These are phyloP conservation scores for Trichosporon asahii DNA, from an alignment of 1,284 basidiomycete genomes.

Conservation along the genomic window DNA sequence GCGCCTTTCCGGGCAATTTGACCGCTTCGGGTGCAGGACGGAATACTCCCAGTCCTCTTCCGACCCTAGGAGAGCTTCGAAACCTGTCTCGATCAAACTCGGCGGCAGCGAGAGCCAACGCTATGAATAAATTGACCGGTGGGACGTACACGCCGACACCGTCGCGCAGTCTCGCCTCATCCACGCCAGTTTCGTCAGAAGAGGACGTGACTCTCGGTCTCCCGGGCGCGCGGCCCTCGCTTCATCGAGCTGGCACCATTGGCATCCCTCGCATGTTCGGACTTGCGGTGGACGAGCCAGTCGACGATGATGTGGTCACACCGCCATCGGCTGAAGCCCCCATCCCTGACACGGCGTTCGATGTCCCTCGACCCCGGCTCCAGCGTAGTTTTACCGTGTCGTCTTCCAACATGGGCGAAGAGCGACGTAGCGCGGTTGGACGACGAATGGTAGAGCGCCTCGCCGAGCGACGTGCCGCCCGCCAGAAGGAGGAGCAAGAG, in stretches of 20 bases:
- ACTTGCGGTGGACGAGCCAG: conserved; percentile 5
- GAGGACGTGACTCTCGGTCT: conserved; percentile 26
- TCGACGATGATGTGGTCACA: conserved; percentile 13
- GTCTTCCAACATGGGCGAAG: conserved; percentile 48
- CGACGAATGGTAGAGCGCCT: conserved; percentile 50
- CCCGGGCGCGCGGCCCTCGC: conserved; percentile 19
- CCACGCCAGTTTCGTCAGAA: conserved; percentile 20
- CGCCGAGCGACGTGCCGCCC: conserved; percentile 41
- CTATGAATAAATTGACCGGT: conserved; percentile 49
- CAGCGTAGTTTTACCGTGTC: conserved; percentile 50
- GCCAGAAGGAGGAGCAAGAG: conserved; percentile 42
- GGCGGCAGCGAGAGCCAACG: conserved; percentile 45
- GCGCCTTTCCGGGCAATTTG: conserved; percentile 20
- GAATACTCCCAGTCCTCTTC: conserved; percentile 47
- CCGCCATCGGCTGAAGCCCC: conserved; percentile 11
- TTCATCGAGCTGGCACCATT: conserved; percentile 41
- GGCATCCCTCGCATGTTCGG: conserved; percentile 36
- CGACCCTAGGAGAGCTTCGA: conserved; percentile 44
- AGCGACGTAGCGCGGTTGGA: conserved; percentile 51
- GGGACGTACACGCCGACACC: conserved; percentile 21
- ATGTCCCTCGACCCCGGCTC: conserved; percentile 39
- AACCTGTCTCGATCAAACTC: conserved; percentile 50
- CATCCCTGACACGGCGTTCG: conserved; percentile 21
- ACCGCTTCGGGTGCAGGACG: conserved; percentile 23
- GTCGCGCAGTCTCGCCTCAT: not conserved